Conservation (phyloP, 2,329 filamentous ascomycete genomes). For the Fusarium sarcochroum region DNA sequence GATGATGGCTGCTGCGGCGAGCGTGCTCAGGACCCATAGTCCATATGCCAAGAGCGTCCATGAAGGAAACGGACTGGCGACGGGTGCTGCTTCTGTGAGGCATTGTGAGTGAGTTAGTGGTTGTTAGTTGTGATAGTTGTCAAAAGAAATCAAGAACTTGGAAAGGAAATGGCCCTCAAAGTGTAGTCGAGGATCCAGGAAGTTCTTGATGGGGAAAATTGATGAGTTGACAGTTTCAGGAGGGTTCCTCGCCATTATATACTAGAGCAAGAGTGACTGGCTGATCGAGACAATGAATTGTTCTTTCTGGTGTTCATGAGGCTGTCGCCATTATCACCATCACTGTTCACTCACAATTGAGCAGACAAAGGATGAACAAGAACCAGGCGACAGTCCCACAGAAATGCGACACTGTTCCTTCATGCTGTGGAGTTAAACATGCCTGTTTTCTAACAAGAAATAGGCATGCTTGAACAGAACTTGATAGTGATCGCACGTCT, state of each 20-base stretch:
- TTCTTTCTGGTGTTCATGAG: conserved; percentile 1
- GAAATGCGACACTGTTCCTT: background rate
- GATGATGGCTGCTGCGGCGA: background rate
- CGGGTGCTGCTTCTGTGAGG: background rate
- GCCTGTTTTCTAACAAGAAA: background rate
- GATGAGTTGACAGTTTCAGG: background rate
- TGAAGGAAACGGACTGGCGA: conserved; percentile 5
- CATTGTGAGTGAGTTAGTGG: conserved; percentile 10
- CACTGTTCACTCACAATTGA: background rate
- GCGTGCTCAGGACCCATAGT: conserved; percentile 2
- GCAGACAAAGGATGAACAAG: conserved; percentile 15
- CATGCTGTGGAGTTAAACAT: background rate
- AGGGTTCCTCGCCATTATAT: background rate
- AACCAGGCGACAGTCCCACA: background rate
- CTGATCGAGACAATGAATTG: background rate
- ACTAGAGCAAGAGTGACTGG: background rate
- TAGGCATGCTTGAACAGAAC: background rate
- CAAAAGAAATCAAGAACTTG: background rate
- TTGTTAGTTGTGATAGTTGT: background rate
- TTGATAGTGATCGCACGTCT: background rate
- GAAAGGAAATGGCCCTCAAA: background rate
- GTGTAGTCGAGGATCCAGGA: background rate
- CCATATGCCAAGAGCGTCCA: conserved; percentile 27
- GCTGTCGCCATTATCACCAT: background rate
- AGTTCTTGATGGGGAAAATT: background rate